Evolutionary conservation across 129 eudicot genomes (phyloP), one percentile per base, ranked within the genome.

Genomic region (Gnaphalium uliginosum): DNA sequence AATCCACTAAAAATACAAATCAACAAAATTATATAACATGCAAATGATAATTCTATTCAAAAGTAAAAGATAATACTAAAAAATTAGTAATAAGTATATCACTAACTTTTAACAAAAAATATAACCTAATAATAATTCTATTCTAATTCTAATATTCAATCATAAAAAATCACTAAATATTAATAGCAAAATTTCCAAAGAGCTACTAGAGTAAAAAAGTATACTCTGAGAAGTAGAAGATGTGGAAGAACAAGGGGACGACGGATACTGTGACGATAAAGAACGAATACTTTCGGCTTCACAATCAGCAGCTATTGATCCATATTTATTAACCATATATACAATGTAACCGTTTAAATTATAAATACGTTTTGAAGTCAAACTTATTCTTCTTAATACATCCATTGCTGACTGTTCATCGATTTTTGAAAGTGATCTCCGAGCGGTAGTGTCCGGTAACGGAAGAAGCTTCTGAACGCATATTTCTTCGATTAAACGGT

Each of bases 381-480:
- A 11, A 37, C 61, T 26, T 11, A 77, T 62, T 77, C 62, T n/a
- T 25, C 8, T 69, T 32, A 77, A n/a, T 0, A 77, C 81, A 18
- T 77, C 76, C 1, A 77, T 69, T 3, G 76, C 81, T 2, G 76
- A 69, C n/a, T 39, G 50, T 77, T 69, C 62, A 32, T 4, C 14
- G 69, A 77, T 69, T 2, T 59, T 69, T 4, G 69, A 43, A 69
- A 77, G 81, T 37, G 17, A 6, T 51, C 22, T 69, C 17, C 76
- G 69, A 69, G 76, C 81, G 41, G 63, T 15, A 6, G 10, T 10
- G 63, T 77, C 51, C 6, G 75, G 81, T 39, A 21, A 24, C 22
- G 62, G 76, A 4, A 77, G 81, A 58, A 58, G 51, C 76, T 77
- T 77, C 63, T 77, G 69, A 37, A n/a, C 62, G 27, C 81, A 69